Evolutionary conservation across 1,284 basidiomycete species (phyloP).

Genomic region (Gymnopus androsaceus): DNA sequence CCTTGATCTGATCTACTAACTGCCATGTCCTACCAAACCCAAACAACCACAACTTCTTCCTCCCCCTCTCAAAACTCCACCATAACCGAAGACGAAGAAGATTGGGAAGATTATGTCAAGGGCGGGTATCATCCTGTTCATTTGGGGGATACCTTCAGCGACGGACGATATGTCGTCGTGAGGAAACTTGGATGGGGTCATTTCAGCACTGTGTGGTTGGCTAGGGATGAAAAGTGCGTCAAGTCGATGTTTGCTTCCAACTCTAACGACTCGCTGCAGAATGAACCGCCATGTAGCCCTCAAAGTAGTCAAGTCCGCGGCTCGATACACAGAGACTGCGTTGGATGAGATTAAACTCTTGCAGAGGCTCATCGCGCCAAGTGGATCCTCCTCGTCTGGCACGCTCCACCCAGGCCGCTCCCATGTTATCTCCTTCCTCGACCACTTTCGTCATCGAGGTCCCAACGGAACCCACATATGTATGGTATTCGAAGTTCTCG

Average conservation of each 20-base stretch:
- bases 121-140: constrained; percentile 96
- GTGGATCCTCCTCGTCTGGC: constrained; percentile 60
- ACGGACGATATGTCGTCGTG: constrained; percentile 88
- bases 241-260: constrained; percentile 4
- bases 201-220: constrained; percentile 94
- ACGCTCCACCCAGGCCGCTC: constrained; percentile 75
- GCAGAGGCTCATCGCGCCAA: constrained; percentile 90
- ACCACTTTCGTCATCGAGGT: constrained; percentile 95
- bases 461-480: constrained; percentile 98
- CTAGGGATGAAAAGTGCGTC: constrained; percentile 81
- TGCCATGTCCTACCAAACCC: too few relatives aligned
- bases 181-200: constrained; percentile 98
- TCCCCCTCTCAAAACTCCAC: too few relatives aligned
- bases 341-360: constrained; percentile 98
- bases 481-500: constrained; percentile 99
- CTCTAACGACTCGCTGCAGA: constrained; percentile 44
- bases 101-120: constrained; percentile 83
- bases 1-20: too few relatives aligned
- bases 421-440: constrained; percentile 94
- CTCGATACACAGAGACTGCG: constrained; percentile 96
- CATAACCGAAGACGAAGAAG: constrained; percentile 83
- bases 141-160: constrained; percentile 91
- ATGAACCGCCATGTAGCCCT: constrained; percentile 95
- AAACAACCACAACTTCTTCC: too few relatives aligned
- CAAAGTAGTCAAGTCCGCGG: constrained; percentile 98